A percentile compares a stretch with the other conserved stretches of the same genome.
Conservation (phyloP, 2,329 filamentous ascomycete genomes). For the Cryphonectria radicalis region DNA sequence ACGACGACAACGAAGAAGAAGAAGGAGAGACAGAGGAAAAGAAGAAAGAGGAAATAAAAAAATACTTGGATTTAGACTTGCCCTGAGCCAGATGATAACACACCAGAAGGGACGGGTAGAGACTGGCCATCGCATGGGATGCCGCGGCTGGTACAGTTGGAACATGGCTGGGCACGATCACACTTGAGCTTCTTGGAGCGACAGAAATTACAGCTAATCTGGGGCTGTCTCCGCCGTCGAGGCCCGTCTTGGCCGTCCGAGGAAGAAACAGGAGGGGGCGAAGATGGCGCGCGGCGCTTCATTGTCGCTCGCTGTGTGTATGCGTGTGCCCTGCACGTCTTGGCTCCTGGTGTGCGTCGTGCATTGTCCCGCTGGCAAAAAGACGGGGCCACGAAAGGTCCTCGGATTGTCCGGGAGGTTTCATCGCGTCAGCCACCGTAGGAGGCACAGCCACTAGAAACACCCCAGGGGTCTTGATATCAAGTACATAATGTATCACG, state of each 20-base stretch:
- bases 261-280: neutral
- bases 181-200: conserved; percentile 42
- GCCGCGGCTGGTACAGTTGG: conserved; percentile 36
- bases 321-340: neutral
- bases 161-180: conserved; percentile 37
- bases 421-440: neutral
- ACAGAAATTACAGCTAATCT: conserved; percentile 40
- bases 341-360: neutral
- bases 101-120: neutral
- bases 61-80: neutral
- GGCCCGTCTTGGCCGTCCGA: neutral
- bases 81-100: neutral
- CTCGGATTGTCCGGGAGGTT: conserved; percentile 8
- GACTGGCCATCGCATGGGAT: conserved; percentile 34
- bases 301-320: neutral
- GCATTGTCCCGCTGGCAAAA: neutral
- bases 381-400: neutral
- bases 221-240: conserved; percentile 35
- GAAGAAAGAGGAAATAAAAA: too few species aligned
- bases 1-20: neutral
- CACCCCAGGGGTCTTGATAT: neutral
- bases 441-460: neutral
- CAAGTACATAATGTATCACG: neutral
- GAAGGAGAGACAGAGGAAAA: neutral
- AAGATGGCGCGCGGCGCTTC: conserved; percentile 19